Evolutionary conservation across 2,329 filamentous ascomycete species (phyloP).

Genomic region (Colletotrichum musicola): DNA sequence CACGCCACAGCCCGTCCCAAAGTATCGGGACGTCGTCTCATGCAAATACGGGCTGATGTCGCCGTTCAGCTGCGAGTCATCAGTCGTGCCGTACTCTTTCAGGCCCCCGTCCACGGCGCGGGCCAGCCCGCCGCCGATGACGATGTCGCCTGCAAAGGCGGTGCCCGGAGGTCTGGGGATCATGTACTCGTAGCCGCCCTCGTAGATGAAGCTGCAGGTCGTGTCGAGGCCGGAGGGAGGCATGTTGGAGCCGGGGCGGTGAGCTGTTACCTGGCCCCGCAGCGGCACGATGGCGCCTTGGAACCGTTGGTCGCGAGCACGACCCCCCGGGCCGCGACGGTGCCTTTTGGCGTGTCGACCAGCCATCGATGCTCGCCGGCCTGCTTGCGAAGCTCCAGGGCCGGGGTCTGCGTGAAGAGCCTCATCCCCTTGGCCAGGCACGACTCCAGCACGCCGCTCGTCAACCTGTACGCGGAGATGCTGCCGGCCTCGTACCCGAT

Average conservation of each 20-base stretch:
- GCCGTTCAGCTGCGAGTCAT: slow-evolving; percentile 66
- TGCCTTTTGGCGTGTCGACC: slow-evolving; percentile 42
- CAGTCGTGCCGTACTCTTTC: slow-evolving; percentile 65
- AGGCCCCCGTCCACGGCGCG: slow-evolving; percentile 56
- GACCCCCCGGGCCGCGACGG: slow-evolving; percentile 40
- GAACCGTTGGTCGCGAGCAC: slow-evolving; percentile 45
- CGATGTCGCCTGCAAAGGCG: slow-evolving; percentile 61
- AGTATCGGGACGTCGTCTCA: slow-evolving; percentile 59
- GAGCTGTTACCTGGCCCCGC: slow-evolving; percentile 42
- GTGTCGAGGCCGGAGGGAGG: slow-evolving; percentile 54
- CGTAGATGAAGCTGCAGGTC: slow-evolving; percentile 73
- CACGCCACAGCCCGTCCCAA: slow-evolving; percentile 65
- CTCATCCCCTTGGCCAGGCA: slow-evolving; percentile 30
- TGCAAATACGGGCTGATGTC: slow-evolving; percentile 62
- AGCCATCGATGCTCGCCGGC: slow-evolving; percentile 14
- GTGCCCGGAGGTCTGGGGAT: slow-evolving; percentile 66
- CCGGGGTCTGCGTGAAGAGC: slow-evolving; percentile 35
- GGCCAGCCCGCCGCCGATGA: slow-evolving; percentile 72
- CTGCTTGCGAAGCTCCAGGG: neutral
- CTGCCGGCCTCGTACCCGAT: slow-evolving; percentile 60
- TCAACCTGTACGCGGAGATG: slow-evolving; percentile 55
- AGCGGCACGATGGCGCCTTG: slow-evolving; percentile 41
- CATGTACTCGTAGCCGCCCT: slow-evolving; percentile 75
- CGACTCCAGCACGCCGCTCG: slow-evolving; percentile 37
- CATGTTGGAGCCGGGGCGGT: slow-evolving; percentile 50